Conservation (phyloP, 2,329 filamentous ascomycete species). For the Pseudogymnoascus sp. region DNA sequence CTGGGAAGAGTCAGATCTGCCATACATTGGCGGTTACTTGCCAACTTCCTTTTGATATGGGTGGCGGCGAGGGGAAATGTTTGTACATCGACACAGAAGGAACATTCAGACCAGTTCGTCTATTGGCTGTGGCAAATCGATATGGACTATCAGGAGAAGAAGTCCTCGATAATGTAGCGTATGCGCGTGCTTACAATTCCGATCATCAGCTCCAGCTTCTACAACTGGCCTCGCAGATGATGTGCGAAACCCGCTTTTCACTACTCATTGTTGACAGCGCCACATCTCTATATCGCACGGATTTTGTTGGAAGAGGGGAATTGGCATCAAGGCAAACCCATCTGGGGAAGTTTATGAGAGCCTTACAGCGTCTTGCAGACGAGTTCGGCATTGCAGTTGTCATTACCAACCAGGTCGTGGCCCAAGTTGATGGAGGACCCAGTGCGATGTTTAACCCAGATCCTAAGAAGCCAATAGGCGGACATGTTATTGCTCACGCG, state of each 20-base stretch:
- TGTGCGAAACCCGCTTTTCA: slow-evolving; percentile 98
- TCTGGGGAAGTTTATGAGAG: slow-evolving; percentile 82
- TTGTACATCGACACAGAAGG: slow-evolving; percentile 98
- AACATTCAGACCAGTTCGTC: slow-evolving; percentile 86
- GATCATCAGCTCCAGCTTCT: slow-evolving; percentile 94
- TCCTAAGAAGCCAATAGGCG: slow-evolving; percentile 97
- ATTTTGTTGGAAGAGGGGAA: slow-evolving; percentile 94
- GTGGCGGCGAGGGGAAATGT: slow-evolving; percentile 95
- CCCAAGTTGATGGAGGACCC: slow-evolving; percentile 93
- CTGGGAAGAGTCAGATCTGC: slow-evolving; percentile 97
- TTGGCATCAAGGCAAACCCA: slow-evolving; percentile 89
- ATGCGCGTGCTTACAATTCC: slow-evolving; percentile 96
- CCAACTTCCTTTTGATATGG: slow-evolving; percentile 97
- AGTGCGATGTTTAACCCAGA: slow-evolving; percentile 99
- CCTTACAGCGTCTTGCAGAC: slow-evolving; percentile 68
- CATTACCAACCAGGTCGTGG: slow-evolving; percentile 98
- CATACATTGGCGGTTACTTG: slow-evolving; percentile 98
- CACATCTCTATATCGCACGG: slow-evolving; percentile 89
- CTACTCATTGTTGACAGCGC: slow-evolving; percentile 93
- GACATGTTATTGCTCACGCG: slow-evolving; percentile 97
- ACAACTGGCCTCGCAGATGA: slow-evolving; percentile 94
- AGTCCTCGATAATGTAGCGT: slow-evolving; percentile 96
- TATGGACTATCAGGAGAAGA: slow-evolving; percentile 95
- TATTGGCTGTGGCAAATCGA: slow-evolving; percentile 85
- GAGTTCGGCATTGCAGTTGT: slow-evolving; percentile 96